These are phyloP conservation scores for Mucor plumbeus DNA, from an alignment of 371 early-diverging fungal genomes.

Conservation along the genomic window DNA sequence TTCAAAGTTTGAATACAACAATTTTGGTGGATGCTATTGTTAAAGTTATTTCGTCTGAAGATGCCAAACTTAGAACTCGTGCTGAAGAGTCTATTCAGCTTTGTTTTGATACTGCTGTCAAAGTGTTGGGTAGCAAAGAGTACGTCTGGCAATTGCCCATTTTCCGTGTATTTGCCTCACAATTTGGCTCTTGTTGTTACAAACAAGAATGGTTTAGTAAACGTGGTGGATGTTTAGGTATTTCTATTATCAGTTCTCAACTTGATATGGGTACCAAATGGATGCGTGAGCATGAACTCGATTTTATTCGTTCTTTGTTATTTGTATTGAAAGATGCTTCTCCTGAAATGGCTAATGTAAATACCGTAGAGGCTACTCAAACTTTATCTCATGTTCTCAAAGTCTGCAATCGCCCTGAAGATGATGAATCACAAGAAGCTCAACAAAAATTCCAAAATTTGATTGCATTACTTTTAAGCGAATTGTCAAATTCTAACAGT, in stretches of 20 bases:
- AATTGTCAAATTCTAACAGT: slow-evolving; percentile 92
- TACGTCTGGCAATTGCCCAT: slow-evolving; percentile 69
- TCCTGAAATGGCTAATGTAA: slow-evolving; percentile 78
- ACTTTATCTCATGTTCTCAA: slow-evolving; percentile 81
- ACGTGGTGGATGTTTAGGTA: slow-evolving; percentile 92
- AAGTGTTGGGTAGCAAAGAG: slow-evolving; percentile 63
- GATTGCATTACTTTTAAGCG: slow-evolving; percentile 84
- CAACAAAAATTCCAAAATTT: slow-evolving; percentile 69
- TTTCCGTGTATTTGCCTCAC: slow-evolving; percentile 78
- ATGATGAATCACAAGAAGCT: slow-evolving; percentile 59
- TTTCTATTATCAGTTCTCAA: slow-evolving; percentile 79
- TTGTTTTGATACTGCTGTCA: slow-evolving; percentile 67
- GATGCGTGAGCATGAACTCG: slow-evolving; percentile 92
- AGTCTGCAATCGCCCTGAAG: slow-evolving; percentile 81
- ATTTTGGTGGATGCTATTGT: slow-evolving; percentile 83
- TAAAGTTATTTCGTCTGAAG: slow-evolving; percentile 76
- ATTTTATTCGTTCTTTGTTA: slow-evolving; percentile 90
- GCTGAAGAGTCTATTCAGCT: slow-evolving; percentile 69
- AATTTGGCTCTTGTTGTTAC: slow-evolving; percentile 87
- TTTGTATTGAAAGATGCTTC: slow-evolving; percentile 94
- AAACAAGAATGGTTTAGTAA: slow-evolving; percentile 85
- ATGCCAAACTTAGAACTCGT: slow-evolving; percentile 61
- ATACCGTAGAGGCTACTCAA: slow-evolving; percentile 78
- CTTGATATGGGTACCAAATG: slow-evolving; percentile 86
- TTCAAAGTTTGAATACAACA: slow-evolving; percentile 59